Conservation (phyloP, 371 early-diverging fungal species). For the Apophysomyces sp. region DNA sequence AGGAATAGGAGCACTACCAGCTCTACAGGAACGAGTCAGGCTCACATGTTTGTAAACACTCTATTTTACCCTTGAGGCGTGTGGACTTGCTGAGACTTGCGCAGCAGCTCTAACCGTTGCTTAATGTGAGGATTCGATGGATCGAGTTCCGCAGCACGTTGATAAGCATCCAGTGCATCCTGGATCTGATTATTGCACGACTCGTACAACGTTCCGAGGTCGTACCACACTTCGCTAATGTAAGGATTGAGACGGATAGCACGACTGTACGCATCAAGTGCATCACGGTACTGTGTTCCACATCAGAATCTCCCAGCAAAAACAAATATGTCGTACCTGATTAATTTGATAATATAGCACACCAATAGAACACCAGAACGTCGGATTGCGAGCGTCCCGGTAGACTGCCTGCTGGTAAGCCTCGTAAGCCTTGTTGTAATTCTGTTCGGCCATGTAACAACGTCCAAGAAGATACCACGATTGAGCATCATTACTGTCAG, state of each 20-base stretch:
- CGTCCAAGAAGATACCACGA: constrained; percentile 93
- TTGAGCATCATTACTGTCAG: constrained; percentile 85
- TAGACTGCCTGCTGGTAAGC: constrained; percentile 96
- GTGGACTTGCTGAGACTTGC: constrained; percentile 72
- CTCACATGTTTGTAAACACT: not conserved
- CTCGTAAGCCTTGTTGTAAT: constrained; percentile 92
- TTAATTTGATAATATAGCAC: constrained; percentile 93
- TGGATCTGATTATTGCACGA: constrained; percentile 93
- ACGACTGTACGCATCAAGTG: constrained; percentile 92
- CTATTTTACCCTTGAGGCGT: constrained; percentile 67
- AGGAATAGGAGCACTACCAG: constrained; percentile 56
- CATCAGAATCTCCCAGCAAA: not conserved
- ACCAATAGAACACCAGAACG: constrained; percentile 97
- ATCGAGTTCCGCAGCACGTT: constrained; percentile 79
- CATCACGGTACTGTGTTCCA: constrained; percentile 72
- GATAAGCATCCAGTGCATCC: constrained; percentile 95
- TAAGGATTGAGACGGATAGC: constrained; percentile 91
- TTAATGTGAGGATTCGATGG: constrained; percentile 80
- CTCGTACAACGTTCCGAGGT: constrained; percentile 94
- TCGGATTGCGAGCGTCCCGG: constrained; percentile 89
- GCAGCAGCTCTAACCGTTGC: constrained; percentile 71
- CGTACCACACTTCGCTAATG: constrained; percentile 94
- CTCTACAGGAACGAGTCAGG: constrained; percentile 11
- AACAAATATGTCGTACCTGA: constrained; percentile 43
- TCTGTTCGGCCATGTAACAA: constrained; percentile 92